Conservation (phyloP, 129 eudicot species). For the Ambrosia artemisiifolia region DNA sequence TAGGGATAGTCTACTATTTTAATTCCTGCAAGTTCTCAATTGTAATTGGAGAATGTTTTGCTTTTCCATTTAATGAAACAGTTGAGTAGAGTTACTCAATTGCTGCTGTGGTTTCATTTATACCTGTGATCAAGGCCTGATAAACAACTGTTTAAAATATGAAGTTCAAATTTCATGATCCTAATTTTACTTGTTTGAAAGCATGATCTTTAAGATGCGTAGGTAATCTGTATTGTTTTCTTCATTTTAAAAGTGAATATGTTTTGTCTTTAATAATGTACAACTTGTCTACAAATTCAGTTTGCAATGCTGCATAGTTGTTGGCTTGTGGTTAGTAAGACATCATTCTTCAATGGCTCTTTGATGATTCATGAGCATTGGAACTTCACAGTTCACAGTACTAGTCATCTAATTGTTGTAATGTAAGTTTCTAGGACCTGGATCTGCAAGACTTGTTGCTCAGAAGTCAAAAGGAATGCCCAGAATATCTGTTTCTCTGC, state of each 20-base stretch:
- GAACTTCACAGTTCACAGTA: neutral
- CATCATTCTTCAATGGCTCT: neutral
- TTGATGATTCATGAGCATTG: neutral
- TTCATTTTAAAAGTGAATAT: neutral
- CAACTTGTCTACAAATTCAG: neutral
- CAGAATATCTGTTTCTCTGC: constrained; percentile 48
- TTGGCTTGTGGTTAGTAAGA: neutral
- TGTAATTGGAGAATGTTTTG: no score
- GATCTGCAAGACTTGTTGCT: constrained; percentile 65
- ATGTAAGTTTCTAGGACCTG: constrained; percentile 44
- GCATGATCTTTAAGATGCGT: neutral
- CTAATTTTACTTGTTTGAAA: neutral
- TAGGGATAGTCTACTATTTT: no score
- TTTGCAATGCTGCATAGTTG: neutral
- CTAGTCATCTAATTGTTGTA: constrained; percentile 6
- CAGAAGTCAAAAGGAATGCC: constrained; percentile 95
- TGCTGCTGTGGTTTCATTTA: no score
- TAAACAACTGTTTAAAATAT: neutral
- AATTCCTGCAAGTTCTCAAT: no score
- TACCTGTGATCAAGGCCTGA: no score
- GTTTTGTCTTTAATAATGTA: neutral
- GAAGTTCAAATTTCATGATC: neutral
- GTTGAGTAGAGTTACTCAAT: no score
- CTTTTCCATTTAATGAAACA: no score
- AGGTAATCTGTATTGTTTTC: no score